Base-by-base conservation (phyloP, 257 asterid genomes). In the Solanum dulcamara region DNA sequence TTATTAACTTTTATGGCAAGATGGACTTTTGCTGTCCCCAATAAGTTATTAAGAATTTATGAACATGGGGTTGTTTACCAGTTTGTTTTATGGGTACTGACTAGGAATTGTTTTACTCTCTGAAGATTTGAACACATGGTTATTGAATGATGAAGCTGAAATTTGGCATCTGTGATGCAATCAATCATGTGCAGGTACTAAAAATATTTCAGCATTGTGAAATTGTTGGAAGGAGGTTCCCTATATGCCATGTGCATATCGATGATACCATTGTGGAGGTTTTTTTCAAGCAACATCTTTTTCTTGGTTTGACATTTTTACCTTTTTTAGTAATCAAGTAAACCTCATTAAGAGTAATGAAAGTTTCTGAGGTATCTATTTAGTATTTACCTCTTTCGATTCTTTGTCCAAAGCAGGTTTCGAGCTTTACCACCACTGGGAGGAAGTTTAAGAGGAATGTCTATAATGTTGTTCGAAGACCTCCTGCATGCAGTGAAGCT, bases 171-270 rank as follows among this genome's bases (percentile, higher is more conserved):
- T 74, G n/a, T 26, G 59, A 75, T 7, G 35, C 38, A 75, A 42
- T 26, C n/a, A 75, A 44, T 75, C 59, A 75, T 80, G 60, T 87
- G 70, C 80, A 87, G 90, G 88, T 87, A 46, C 74, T 72, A 79
- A 85, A 40, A 46, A 81, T 85, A 62, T 87, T 87, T 84, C 87
- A 80, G 57, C 84, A 7, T 35, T 40, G 89, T 80, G 84, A 70
- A 81, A 79, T 87, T 67, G 80, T 87, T 68, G 89, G 89, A 84
- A 87, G 64, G 72, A 67, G 89, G 85, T 87, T 87, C 42, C 89
- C 89, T 22, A 87, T 87, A 55, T 87, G 89, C 86, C 89, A 84
- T 71, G 89, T 87, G 83, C 86, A 87, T 84, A 77, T 87, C 5
- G 86, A 81, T 37, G 87, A 87, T 87, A 74, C 79, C 26, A 71